Conservation (phyloP, 352 stramenopile genomes). For the Thraustochytrium sp. region DNA sequence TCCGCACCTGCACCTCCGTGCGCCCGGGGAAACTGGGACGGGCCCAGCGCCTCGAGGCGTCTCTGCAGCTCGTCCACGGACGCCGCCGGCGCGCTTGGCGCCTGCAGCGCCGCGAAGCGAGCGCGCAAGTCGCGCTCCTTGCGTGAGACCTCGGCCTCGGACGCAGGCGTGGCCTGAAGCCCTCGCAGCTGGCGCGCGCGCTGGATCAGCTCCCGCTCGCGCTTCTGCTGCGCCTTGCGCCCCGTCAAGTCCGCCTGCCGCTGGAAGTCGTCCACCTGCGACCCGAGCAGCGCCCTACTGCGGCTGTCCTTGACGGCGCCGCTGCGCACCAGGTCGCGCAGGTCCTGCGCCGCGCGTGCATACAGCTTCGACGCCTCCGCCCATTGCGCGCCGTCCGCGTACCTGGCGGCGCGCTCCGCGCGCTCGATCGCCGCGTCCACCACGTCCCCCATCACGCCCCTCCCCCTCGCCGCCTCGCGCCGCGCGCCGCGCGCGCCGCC, state of each 20-base stretch:
- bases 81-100: background rate
- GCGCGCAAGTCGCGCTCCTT: background rate
- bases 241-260: background rate
- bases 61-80: background rate
- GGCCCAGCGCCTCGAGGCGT: background rate
- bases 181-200: background rate
- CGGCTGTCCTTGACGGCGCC: background rate
- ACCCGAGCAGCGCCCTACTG: background rate
- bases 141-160: background rate
- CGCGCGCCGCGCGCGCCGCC: background rate
- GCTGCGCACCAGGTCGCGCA: background rate
- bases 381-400: background rate
- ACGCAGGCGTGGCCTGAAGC: background rate
- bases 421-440: slow-evolving; percentile 3
- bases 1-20: background rate
- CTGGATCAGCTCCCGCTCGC: background rate
- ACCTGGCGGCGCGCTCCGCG: background rate
- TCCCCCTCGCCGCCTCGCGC: background rate
- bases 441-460: background rate
- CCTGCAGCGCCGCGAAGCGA: background rate
- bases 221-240: background rate
- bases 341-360: background rate
- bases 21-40: background rate
- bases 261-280: background rate
- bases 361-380: background rate